Conservation (phyloP, 2,329 filamentous ascomycete species). For the Neofusicoccum parvum region DNA sequence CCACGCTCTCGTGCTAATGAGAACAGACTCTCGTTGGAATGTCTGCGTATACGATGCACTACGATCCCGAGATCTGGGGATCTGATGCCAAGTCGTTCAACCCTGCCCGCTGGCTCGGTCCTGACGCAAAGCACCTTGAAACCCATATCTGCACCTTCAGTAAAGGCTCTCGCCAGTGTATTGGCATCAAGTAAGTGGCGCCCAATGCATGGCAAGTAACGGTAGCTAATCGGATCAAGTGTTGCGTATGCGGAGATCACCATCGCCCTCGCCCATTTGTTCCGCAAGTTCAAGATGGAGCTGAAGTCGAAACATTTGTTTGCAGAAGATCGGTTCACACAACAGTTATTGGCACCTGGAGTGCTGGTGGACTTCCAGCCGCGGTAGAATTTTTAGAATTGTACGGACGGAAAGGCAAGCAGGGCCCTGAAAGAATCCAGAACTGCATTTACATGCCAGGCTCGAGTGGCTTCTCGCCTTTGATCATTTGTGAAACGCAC, state of each 20-base stretch:
- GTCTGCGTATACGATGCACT: slow-evolving; percentile 3
- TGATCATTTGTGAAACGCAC: background rate
- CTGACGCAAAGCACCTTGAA: background rate
- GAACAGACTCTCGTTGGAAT: background rate
- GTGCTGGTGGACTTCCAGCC: background rate
- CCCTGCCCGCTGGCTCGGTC: background rate
- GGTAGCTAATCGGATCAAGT: background rate
- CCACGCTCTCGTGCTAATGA: no score
- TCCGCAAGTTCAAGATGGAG: background rate
- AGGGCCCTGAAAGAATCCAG: no score
- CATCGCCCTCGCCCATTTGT: background rate
- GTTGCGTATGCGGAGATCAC: background rate
- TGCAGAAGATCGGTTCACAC: background rate
- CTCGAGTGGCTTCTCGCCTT: background rate
- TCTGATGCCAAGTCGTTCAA: background rate
- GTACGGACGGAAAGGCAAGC: no score
- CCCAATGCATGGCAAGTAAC: background rate
- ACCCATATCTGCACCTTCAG: background rate
- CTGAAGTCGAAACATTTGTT: background rate
- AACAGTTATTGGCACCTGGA: background rate
- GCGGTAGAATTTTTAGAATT: no score
- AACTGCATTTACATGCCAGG: no score
- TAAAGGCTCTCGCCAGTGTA: background rate
- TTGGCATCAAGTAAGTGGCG: no score
- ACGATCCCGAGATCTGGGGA: background rate